Percentiles rank a stretch among this genome's conserved stretches.
These are phyloP conservation scores for Pterulicium gracile DNA, from an alignment of 1,284 basidiomycete species.

Conservation along the genomic window DNA sequence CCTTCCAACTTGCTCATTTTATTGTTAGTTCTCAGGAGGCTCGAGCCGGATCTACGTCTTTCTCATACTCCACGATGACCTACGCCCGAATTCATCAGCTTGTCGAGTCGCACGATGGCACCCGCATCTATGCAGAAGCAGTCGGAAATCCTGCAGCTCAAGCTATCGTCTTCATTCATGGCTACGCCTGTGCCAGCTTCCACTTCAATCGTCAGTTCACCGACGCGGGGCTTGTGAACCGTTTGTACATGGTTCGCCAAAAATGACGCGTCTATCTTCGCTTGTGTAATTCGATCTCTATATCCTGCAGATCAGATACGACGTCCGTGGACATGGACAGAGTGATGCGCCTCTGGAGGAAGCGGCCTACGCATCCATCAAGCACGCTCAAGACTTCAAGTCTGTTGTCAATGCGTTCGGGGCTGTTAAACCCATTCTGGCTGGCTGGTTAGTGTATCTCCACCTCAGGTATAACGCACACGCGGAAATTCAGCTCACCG, in stretches of 20 bases:
- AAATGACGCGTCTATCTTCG: neutral
- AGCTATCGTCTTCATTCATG: slow-evolving; percentile 31
- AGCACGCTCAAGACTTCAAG: slow-evolving; percentile 18
- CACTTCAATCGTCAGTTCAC: slow-evolving; percentile 27
- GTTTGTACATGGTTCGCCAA: slow-evolving; percentile 25
- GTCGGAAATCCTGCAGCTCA: slow-evolving; percentile 26
- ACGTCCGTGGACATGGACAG: slow-evolving; percentile 21
- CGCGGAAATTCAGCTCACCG: neutral
- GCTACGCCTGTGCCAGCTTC: slow-evolving; percentile 22
- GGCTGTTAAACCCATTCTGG: slow-evolving; percentile 14
- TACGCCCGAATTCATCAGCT: no score
- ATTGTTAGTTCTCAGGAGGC: no score
- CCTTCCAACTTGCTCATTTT: no score
- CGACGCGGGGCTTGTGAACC: slow-evolving; percentile 19
- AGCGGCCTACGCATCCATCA: slow-evolving; percentile 12
- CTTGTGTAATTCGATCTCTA: neutral
- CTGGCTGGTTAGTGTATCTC: slow-evolving; percentile 17
- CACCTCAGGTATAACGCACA: neutral
- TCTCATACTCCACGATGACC: no score
- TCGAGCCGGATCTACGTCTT: no score
- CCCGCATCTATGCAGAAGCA: slow-evolving; percentile 26
- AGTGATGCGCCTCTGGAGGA: slow-evolving; percentile 13
- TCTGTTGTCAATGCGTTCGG: slow-evolving; percentile 16
- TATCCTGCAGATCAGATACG: slow-evolving; percentile 20
- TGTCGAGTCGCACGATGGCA: slow-evolving; percentile 18